Evolutionary conservation across 352 stramenopile genomes (phyloP).

Genomic region (Phytophthora citrophthora): DNA sequence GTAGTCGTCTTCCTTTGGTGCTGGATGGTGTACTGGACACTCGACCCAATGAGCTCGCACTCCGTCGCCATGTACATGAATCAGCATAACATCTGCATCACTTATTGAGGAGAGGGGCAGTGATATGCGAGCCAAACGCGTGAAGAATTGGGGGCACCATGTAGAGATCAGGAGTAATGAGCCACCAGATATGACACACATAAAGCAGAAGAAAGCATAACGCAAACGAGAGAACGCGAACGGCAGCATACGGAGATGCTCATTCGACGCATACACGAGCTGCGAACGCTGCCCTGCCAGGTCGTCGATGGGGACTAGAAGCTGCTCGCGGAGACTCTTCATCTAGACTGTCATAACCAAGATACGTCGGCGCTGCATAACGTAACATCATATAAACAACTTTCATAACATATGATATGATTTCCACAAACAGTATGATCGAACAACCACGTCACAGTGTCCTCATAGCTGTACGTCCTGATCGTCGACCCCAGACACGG

Average conservation of each 20-base stretch:
- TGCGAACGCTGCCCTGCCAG: conserved; percentile 34
- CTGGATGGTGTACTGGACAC: conserved; percentile 26
- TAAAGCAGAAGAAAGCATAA: too few relatives aligned
- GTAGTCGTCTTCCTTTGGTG: too few relatives aligned
- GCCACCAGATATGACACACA: conserved; percentile 24
- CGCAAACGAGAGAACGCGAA: conserved; percentile 36
- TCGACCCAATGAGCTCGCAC: conserved; percentile 52
- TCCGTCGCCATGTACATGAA: conserved; percentile 48
- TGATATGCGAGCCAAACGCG: conserved; percentile 40
- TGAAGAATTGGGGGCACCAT: conserved; percentile 78
- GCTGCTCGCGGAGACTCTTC: conserved; percentile 52
- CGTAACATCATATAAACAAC: too few relatives aligned
- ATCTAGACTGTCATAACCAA: conserved; percentile 14
- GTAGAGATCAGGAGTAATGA: conserved; percentile 47
- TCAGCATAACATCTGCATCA: conserved; percentile 57
- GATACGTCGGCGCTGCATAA: too few relatives aligned
- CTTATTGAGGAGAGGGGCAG: conserved; percentile 31
- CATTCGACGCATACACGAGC: conserved; percentile 52
- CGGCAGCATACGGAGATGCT: conserved; percentile 44
- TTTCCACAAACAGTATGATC: too few relatives aligned
- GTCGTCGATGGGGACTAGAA: conserved; percentile 56
- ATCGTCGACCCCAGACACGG: too few relatives aligned
- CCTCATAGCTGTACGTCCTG: too few relatives aligned
- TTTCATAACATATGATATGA: too few relatives aligned
- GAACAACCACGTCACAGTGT: too few relatives aligned